phyloP scores from a whole-genome alignment of 2,329 filamentous ascomycete genomes.

The Dryadomyces quercus-mongolicae region DNA sequence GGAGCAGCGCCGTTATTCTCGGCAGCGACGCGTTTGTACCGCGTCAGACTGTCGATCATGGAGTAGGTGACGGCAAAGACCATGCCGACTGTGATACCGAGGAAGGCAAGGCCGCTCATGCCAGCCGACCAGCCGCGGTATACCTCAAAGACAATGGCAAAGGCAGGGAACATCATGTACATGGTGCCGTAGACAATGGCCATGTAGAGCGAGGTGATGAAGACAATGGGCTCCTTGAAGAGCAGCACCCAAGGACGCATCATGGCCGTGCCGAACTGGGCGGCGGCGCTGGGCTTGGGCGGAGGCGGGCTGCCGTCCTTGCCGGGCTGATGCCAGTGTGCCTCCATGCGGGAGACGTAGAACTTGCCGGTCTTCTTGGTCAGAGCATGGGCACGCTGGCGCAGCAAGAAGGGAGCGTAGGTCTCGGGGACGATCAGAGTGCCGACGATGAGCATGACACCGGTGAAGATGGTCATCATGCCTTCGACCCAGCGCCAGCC shows the following conservation, averaged over 20 bases:
- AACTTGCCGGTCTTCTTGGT: conserved; percentile 32
- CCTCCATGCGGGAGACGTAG: conserved; percentile 26
- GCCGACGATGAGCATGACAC: conserved; percentile 43
- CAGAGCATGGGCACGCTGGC: conserved; percentile 38
- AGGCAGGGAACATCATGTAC: conserved; percentile 48
- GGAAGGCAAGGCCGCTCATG: conserved; percentile 51
- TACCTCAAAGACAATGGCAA: conserved; percentile 54
- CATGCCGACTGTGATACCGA: conserved; percentile 59
- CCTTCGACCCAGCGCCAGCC: conserved; percentile 64
- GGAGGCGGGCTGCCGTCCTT: conserved; percentile 13
- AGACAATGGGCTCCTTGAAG: conserved; percentile 58
- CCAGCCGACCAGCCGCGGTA: conserved; percentile 46
- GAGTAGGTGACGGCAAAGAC: conserved; percentile 42
- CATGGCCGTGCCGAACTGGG: conserved; percentile 45
- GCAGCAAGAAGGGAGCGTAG: conserved; percentile 45
- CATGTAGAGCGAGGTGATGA: conserved; percentile 53
- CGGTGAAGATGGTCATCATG: conserved; percentile 51
- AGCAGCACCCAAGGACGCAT: conserved; percentile 57
- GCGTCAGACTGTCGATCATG: conserved; percentile 42
- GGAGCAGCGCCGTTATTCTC: conserved; percentile 41
- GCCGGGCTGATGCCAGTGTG: conserved; percentile 13
- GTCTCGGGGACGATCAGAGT: conserved; percentile 44
- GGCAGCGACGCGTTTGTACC: conserved; percentile 28
- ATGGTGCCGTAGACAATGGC: conserved; percentile 47
- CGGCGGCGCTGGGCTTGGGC: conserved; percentile 24